Conservation (phyloP, 2,329 filamentous ascomycete genomes). For the Colletotrichum eleusines region DNA sequence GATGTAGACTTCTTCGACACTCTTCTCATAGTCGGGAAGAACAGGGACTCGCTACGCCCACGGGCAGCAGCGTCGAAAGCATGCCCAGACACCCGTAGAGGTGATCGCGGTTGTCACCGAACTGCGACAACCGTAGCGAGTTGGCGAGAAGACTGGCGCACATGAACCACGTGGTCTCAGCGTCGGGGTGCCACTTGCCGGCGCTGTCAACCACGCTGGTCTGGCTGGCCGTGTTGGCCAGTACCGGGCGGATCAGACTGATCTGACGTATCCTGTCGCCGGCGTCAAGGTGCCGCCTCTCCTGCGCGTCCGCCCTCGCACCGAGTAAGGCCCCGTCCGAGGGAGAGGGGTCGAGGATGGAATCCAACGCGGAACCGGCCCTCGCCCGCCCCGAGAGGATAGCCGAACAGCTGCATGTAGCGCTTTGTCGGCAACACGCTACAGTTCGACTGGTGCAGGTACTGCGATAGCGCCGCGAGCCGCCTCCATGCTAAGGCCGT, state of each 20-base stretch:
- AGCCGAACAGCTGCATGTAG: too few species aligned
- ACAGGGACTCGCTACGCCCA: conserved; percentile 9
- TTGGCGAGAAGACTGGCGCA: neutral
- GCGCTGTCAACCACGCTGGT: neutral
- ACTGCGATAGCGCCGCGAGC: conserved; percentile 6
- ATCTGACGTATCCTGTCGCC: neutral
- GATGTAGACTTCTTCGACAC: conserved; percentile 32
- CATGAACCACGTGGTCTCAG: neutral
- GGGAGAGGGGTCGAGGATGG: too few species aligned
- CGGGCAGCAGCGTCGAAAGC: conserved; percentile 2
- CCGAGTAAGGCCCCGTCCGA: too few species aligned
- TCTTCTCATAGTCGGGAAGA: conserved; percentile 26
- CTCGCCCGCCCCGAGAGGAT: too few species aligned
- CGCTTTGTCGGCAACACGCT: neutral
- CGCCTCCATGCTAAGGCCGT: conserved; percentile 27
- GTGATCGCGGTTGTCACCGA: conserved; percentile 42
- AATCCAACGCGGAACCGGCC: too few species aligned
- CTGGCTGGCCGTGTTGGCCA: neutral
- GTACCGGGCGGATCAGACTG: neutral
- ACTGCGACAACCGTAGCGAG: conserved; percentile 35
- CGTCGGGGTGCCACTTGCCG: neutral
- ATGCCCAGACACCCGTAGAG: conserved; percentile 41
- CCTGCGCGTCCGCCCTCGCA: too few species aligned
- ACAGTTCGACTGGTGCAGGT: neutral
- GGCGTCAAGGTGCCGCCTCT: too few species aligned